These are phyloP conservation scores for Saitozyma podzolica DNA, from an alignment of 768 basidiomycete species.

Conservation along the genomic window DNA sequence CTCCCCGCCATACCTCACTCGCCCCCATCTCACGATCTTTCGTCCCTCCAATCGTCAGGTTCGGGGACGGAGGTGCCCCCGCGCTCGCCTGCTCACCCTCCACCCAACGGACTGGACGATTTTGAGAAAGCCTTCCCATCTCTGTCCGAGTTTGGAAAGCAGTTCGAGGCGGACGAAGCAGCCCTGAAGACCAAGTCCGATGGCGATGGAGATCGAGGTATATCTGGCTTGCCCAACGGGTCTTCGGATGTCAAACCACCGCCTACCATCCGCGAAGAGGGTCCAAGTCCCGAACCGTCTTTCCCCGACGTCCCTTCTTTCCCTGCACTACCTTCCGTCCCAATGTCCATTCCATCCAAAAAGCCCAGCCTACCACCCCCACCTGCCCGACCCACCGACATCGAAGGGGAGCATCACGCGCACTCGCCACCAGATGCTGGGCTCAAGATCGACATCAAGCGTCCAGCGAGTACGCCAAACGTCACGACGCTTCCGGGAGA, in stretches of 20 bases:
- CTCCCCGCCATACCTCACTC: conserved; percentile 3
- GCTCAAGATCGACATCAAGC: conserved; percentile 2
- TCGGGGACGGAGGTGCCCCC: background rate
- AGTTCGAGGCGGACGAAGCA: conserved; percentile 23
- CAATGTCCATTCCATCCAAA: conserved; percentile 12
- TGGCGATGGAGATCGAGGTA: background rate
- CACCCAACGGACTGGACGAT: conserved; percentile 30
- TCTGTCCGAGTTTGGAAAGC: conserved; percentile 47
- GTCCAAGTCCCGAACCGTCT: background rate
- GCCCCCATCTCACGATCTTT: conserved; percentile 1
- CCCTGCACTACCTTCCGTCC: conserved; percentile 37
- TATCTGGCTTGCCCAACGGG: too few species aligned
- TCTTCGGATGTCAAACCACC: too few species aligned
- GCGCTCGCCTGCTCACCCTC: background rate
- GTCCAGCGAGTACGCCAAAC: conserved; percentile 16
- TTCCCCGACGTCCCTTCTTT: conserved; percentile 39
- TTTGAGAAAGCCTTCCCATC: conserved; percentile 49
- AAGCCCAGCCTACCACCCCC: conserved; percentile 18
- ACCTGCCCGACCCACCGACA: conserved; percentile 14
- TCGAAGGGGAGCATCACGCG: conserved; percentile 6
- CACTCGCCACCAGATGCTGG: conserved; percentile 7
- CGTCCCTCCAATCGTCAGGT: background rate
- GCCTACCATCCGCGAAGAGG: background rate
- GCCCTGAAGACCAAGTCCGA: background rate
- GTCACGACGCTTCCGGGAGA: conserved; percentile 3